A percentile compares a stretch with the other conserved stretches of the same genome.
These are phyloP conservation scores for Phalaenopsis hybrid DNA, from an alignment of 116 monocot species.

Conservation along the genomic window DNA sequence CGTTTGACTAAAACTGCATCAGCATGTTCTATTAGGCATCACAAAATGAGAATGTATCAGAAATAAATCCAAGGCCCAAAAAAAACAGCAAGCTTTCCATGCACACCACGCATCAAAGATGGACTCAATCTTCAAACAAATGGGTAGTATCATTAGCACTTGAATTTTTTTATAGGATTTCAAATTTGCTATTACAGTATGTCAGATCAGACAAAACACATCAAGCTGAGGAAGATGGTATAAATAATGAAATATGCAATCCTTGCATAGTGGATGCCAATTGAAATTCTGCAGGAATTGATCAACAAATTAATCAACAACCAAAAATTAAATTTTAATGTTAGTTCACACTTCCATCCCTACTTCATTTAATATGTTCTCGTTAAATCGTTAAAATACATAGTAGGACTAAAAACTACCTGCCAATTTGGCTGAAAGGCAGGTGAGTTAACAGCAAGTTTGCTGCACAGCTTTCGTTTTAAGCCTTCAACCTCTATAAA, in stretches of 20 bases:
- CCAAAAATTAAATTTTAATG: neutral
- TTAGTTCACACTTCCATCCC: neutral
- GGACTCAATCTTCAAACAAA: too few relatives aligned
- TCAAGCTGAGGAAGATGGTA: neutral
- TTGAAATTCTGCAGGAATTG: neutral
- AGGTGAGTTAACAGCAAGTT: constrained; percentile 84
- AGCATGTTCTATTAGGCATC: neutral
- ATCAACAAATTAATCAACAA: neutral
- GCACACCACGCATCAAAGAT: too few relatives aligned
- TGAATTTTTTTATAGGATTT: neutral
- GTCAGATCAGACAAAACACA: neutral
- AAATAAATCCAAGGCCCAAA: neutral
- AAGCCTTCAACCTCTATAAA: constrained; percentile 83
- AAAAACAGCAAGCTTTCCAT: too few relatives aligned
- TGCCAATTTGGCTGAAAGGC: constrained; percentile 91
- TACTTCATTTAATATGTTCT: neutral
- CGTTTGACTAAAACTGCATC: neutral
- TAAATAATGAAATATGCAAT: neutral
- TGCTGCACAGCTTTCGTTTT: constrained; percentile 83
- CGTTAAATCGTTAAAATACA: neutral
- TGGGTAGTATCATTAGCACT: too few relatives aligned
- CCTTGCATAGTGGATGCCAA: neutral
- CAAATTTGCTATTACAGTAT: neutral
- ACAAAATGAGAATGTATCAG: neutral
- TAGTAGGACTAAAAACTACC: constrained; percentile 27